These are phyloP conservation scores for Grigorovia transvaalensis DNA, from an alignment of 805 yeast species.

Conservation along the genomic window DNA sequence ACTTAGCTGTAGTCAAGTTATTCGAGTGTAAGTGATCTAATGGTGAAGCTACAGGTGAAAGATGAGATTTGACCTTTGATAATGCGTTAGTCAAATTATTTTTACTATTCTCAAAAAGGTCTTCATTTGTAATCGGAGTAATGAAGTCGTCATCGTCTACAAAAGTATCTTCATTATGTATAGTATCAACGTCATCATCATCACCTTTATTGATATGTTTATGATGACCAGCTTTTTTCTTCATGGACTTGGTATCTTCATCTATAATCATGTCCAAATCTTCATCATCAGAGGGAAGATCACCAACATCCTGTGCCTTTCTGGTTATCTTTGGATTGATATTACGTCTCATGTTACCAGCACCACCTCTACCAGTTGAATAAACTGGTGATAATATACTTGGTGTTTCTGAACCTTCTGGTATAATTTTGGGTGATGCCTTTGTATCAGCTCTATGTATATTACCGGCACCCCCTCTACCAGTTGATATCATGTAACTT, in stretches of 20 bases:
- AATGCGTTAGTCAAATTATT: neutral
- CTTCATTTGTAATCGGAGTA: conserved; percentile 4
- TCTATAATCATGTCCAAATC: neutral
- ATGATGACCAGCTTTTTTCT: neutral
- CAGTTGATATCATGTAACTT: conserved; percentile 38
- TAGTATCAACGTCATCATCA: neutral
- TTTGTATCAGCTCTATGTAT: conserved; percentile 35
- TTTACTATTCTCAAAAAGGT: neutral
- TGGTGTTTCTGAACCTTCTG: conserved; percentile 55
- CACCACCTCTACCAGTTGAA: conserved; percentile 73
- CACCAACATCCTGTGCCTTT: conserved; percentile 51
- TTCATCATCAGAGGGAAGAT: neutral
- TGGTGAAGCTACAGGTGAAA: neutral
- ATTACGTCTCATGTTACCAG: conserved; percentile 62
- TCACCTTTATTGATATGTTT: neutral
- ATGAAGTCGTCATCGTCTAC: conserved; percentile 3
- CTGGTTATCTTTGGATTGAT: conserved; percentile 49
- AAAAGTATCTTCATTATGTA: neutral
- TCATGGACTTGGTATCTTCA: neutral
- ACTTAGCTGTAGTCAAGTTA: neutral
- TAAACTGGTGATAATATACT: conserved; percentile 43
- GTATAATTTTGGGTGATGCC: conserved; percentile 46
- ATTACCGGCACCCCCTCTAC: conserved; percentile 75
- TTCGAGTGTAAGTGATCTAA: neutral
- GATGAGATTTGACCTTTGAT: conserved; percentile 1